Evolutionary conservation across 441 rosid species (phyloP).

Genomic region (Erodium chrysanthum): DNA sequence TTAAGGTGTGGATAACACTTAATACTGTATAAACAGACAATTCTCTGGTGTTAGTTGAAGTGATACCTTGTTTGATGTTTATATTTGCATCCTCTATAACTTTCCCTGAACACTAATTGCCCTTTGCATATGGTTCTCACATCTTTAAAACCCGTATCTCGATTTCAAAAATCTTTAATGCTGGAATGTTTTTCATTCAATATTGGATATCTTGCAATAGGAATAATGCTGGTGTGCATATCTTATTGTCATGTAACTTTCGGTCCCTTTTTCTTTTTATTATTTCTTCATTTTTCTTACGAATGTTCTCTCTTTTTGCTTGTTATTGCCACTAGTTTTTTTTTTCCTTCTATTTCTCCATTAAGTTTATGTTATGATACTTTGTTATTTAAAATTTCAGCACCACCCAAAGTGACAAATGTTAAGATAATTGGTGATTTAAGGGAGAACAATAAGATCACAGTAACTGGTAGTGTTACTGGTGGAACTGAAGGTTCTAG

Average conservation of each 20-base stretch:
- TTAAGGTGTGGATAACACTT: neutral
- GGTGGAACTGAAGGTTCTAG: slow-evolving; percentile 96
- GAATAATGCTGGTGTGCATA: neutral
- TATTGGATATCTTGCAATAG: neutral
- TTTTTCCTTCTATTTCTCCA: slow-evolving; percentile 4
- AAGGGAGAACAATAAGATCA: slow-evolving; percentile 80
- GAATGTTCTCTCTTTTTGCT: neutral
- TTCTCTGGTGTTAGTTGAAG: neutral
- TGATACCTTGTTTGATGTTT: neutral
- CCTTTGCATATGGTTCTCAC: neutral
- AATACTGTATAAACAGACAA: neutral
- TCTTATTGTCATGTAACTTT: neutral
- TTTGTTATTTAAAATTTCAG: slow-evolving; percentile 33
- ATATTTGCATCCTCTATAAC: neutral
- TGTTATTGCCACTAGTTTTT: slow-evolving; percentile 7
- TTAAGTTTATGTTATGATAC: slow-evolving; percentile 21
- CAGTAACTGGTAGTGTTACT: slow-evolving; percentile 68
- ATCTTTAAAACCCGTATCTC: neutral
- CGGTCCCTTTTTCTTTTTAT: neutral
- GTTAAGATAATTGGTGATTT: slow-evolving; percentile 83
- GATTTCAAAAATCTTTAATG: neutral
- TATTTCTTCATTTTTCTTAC: neutral
- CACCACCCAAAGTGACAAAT: slow-evolving; percentile 86
- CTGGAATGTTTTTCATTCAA: neutral
- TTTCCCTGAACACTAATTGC: neutral